These are phyloP conservation scores for Colletotrichum cordylinicola DNA, from an alignment of 2,329 filamentous ascomycete species.

Conservation along the genomic window DNA sequence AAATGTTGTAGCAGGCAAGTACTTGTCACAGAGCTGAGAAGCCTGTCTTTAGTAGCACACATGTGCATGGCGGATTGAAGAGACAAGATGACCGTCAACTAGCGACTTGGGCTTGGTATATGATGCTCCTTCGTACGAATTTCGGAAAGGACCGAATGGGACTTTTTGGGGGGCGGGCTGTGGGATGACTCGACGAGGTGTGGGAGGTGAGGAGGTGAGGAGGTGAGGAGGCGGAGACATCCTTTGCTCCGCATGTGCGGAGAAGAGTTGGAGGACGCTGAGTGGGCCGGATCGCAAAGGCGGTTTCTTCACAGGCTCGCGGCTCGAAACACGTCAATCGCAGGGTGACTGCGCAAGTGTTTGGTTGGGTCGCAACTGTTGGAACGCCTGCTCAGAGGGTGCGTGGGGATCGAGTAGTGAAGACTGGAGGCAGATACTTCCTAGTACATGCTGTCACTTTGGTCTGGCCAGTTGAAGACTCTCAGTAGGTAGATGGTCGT, in stretches of 20 bases:
- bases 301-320: conserved; percentile 6
- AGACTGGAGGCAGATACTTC: not conserved
- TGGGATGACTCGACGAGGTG: not conserved
- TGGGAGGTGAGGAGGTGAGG: not conserved
- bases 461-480: not conserved
- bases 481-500: not conserved
- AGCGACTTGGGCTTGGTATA: not conserved
- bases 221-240: conserved; percentile 2
- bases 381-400: not conserved
- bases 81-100: not conserved
- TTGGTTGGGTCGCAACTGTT: not conserved
- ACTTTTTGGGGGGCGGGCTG: not conserved
- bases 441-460: not conserved
- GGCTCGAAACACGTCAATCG: not conserved
- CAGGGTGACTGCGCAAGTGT: not conserved
- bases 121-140: not conserved
- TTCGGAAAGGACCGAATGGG: conserved; percentile 10
- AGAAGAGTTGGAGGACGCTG: conserved; percentile 4
- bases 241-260: conserved; percentile 18
- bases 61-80: not conserved
- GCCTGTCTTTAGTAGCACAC: not conserved
- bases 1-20: not conserved
- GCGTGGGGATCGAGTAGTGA: not conserved
- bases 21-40: not conserved
- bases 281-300: conserved; percentile 11